Conservation (phyloP, 2,329 filamentous ascomycete species). For the Aspergillus sp. region DNA sequence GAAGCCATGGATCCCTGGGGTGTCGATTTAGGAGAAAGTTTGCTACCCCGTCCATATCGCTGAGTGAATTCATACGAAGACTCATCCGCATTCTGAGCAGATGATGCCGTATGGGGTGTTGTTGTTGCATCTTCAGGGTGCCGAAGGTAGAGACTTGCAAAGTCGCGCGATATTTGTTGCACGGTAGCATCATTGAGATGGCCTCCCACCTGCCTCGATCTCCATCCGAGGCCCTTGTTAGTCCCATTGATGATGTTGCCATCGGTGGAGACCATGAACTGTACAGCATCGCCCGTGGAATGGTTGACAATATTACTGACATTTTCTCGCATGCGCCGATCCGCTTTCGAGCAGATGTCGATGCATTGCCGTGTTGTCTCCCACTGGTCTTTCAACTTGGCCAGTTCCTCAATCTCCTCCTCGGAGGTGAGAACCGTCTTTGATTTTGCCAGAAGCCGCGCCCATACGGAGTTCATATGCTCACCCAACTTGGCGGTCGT, state of each 20-base stretch:
- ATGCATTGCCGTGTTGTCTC: constrained; percentile 35
- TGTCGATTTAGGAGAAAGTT: constrained; percentile 5
- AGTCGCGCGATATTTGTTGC: constrained; percentile 33
- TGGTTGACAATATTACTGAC: constrained; percentile 37
- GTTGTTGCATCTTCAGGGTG: constrained; percentile 8
- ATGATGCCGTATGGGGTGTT: constrained; percentile 5
- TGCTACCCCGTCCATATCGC: constrained; percentile 26
- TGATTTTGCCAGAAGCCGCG: constrained; percentile 34
- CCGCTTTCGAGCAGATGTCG: constrained; percentile 35
- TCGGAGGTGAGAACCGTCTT: constrained; percentile 23
- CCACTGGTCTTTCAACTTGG: constrained; percentile 38
- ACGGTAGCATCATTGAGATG: constrained; percentile 31
- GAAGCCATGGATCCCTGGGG: neutral
- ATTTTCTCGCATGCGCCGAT: constrained; percentile 26
- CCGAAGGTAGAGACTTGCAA: constrained; percentile 23
- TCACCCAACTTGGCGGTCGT: constrained; percentile 31
- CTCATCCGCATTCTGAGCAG: neutral
- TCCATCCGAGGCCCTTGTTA: constrained; percentile 31
- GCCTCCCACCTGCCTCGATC: constrained; percentile 35
- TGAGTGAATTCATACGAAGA: constrained; percentile 22
- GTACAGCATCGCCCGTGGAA: constrained; percentile 34
- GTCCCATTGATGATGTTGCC: constrained; percentile 34
- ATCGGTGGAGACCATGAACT: constrained; percentile 41
- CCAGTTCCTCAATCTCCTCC: constrained; percentile 32
- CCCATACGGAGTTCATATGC: constrained; percentile 31